Conservation (phyloP, 2,329 filamentous ascomycete species). For the Sporothrix phasma region DNA sequence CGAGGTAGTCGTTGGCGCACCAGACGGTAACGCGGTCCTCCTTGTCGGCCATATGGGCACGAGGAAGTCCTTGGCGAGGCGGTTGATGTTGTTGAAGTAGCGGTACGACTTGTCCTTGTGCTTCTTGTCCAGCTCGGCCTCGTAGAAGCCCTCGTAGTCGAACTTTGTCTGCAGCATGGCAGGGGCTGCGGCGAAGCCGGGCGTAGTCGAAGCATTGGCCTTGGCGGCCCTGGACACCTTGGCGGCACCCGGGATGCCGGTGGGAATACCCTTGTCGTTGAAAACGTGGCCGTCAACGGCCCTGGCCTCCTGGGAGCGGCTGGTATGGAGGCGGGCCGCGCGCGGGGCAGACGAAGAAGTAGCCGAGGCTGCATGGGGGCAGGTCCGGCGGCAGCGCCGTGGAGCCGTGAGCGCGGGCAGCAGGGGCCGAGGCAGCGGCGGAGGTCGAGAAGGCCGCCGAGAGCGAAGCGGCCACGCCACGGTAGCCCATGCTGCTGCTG, state of each 20-base stretch:
- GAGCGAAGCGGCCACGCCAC: slow-evolving; percentile 16
- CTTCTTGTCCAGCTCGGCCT: slow-evolving; percentile 87
- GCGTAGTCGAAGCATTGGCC: background rate
- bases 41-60: slow-evolving; percentile 75
- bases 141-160: slow-evolving; percentile 86
- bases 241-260: slow-evolving; percentile 20
- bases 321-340: slow-evolving; percentile 68
- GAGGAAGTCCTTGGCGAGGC: slow-evolving; percentile 88
- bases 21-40: slow-evolving; percentile 90
- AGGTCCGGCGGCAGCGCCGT: slow-evolving; percentile 34
- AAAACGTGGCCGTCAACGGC: slow-evolving; percentile 55
- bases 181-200: slow-evolving; percentile 13
- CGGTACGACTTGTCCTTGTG: slow-evolving; percentile 99
- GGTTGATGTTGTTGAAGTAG: slow-evolving; percentile 99
- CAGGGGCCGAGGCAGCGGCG: background rate
- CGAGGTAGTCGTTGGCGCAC: slow-evolving; percentile 98
- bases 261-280: slow-evolving; percentile 39
- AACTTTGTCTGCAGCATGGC: slow-evolving; percentile 49
- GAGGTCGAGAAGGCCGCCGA: slow-evolving; percentile 17
- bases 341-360: slow-evolving; percentile 28
- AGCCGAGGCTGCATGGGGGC: slow-evolving; percentile 37
- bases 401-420: slow-evolving; percentile 17
- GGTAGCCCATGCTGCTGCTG: slow-evolving; percentile 15
- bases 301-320: slow-evolving; percentile 64
- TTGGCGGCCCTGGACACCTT: slow-evolving; percentile 12